These are phyloP conservation scores for Meyerozyma sp. DNA, from an alignment of 1,139 yeast genomes.

Conservation along the genomic window DNA sequence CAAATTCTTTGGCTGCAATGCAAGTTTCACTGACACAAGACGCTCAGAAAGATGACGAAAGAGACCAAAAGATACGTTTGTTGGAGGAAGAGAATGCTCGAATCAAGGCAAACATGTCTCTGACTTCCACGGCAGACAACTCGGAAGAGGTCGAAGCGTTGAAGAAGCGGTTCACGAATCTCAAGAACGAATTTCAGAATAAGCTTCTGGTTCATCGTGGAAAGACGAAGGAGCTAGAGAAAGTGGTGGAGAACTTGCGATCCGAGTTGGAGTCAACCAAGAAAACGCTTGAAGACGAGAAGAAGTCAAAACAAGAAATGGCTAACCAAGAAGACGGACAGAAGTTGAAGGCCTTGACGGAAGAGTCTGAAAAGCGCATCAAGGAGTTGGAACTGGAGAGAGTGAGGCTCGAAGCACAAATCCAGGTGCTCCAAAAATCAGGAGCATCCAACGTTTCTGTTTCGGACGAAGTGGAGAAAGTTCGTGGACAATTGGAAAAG, in stretches of 20 bases:
- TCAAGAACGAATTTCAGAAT: constrained; percentile 32
- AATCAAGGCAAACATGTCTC: constrained; percentile 14
- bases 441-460: neutral
- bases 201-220: constrained; percentile 19
- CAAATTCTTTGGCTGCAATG: neutral
- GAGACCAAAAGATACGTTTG: constrained; percentile 28
- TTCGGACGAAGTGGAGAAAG: neutral
- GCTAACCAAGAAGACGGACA: neutral
- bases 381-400: neutral
- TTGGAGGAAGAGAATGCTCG: constrained; percentile 37
- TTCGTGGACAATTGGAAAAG: neutral
- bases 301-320: constrained; percentile 3
- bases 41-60: constrained; percentile 22
- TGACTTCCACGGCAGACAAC: constrained; percentile 3
- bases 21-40: constrained; percentile 8
- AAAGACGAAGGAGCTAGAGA: constrained; percentile 20
- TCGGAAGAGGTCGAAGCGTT: constrained; percentile 10
- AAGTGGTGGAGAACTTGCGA: constrained; percentile 10
- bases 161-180: constrained; percentile 23
- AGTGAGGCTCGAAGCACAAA: neutral
- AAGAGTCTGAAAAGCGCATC: constrained; percentile 5
- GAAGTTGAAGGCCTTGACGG: constrained; percentile 7
- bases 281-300: constrained; percentile 9
- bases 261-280: constrained; percentile 18
- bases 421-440: neutral